These are phyloP conservation scores for Monosporascus sp. DNA, from an alignment of 2,329 filamentous ascomycete genomes.

Conservation along the genomic window DNA sequence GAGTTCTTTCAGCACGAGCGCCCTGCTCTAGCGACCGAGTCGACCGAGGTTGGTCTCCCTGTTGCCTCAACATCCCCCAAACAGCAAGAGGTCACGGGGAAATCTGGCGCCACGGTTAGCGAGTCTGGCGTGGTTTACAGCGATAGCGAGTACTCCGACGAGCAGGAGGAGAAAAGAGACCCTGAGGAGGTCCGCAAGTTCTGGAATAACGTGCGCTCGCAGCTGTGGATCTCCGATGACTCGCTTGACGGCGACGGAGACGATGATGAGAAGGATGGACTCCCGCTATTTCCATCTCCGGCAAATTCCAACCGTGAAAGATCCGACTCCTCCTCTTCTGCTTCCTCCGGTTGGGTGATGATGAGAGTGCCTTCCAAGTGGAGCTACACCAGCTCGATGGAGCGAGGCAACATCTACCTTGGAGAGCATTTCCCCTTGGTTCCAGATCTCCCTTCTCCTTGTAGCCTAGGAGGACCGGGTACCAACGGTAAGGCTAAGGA, in stretches of 20 bases:
- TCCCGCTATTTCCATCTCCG: neutral
- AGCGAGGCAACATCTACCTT: conserved; percentile 1
- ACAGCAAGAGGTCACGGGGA: neutral
- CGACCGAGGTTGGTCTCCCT: neutral
- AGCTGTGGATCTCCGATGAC: neutral
- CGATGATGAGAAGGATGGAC: neutral
- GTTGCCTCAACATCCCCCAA: neutral
- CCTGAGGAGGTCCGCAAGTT: neutral
- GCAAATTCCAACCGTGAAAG: neutral
- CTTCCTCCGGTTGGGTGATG: neutral
- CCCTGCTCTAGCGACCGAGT: neutral
- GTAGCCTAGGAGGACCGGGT: neutral
- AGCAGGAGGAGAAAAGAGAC: neutral
- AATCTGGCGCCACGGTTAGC: neutral
- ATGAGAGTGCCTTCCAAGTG: neutral
- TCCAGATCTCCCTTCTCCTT: neutral
- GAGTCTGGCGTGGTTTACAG: neutral
- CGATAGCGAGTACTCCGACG: neutral
- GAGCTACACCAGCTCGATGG: conserved; percentile 1
- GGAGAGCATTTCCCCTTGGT: neutral
- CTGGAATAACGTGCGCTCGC: neutral
- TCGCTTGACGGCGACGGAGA: neutral
- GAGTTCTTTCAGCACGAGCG: neutral
- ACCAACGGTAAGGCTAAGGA: neutral
- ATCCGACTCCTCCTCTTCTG: neutral